Conservation (phyloP, 2,329 filamentous ascomycete species). For the Pyricularia sp. region DNA sequence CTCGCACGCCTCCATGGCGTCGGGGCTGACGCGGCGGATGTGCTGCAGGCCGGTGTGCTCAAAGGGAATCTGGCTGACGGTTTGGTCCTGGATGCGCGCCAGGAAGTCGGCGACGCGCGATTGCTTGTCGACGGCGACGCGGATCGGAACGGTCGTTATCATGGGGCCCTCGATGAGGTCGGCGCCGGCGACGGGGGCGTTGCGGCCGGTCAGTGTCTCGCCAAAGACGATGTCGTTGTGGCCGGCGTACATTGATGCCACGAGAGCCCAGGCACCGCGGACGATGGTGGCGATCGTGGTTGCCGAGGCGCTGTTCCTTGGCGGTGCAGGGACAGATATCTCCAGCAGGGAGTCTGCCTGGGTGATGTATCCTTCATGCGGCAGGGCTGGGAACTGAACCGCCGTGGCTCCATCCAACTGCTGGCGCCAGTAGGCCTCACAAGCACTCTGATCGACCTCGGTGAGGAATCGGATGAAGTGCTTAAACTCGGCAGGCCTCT, state of each 20-base stretch:
- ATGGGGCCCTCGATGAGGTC: constrained; percentile 51
- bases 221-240: constrained; percentile 47
- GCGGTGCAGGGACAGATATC: constrained; percentile 33
- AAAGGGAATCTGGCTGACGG: constrained; percentile 38
- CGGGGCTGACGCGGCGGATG: constrained; percentile 46
- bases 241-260: constrained; percentile 42
- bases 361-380: constrained; percentile 36
- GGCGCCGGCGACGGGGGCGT: constrained; percentile 34
- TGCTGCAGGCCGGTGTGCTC: constrained; percentile 55
- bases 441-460: constrained; percentile 24
- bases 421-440: constrained; percentile 36
- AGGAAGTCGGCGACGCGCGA: constrained; percentile 35
- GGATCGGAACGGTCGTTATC: constrained; percentile 50
- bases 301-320: constrained; percentile 21
- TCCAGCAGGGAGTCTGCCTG: constrained; percentile 43
- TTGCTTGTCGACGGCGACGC: constrained; percentile 33
- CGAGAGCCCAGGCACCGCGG: constrained; percentile 48
- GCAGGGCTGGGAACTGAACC: constrained; percentile 38
- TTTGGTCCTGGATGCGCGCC: constrained; percentile 9
- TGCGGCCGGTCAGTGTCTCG: constrained; percentile 49
- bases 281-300: constrained; percentile 46
- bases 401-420: constrained; percentile 33
- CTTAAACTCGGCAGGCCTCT: constrained; percentile 32
- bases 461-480: constrained; percentile 39
- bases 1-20: constrained; percentile 45